Conservation (phyloP, 2,329 filamentous ascomycete species). For the Penicillium occitanis region DNA sequence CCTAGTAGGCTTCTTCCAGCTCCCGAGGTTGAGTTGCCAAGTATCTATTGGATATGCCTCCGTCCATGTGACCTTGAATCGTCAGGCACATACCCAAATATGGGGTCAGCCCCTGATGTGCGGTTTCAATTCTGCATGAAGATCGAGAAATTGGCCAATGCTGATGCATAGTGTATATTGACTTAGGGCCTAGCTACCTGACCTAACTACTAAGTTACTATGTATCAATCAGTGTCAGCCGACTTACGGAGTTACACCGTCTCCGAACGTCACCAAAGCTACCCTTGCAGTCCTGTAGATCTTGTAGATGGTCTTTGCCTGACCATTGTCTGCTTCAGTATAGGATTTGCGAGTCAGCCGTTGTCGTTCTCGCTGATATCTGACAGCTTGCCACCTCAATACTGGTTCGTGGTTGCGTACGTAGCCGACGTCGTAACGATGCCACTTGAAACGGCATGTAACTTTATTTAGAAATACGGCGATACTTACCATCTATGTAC, state of each 20-base stretch:
- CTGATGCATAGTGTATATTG: constrained; percentile 3
- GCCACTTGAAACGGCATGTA: neutral
- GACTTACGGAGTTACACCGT: neutral
- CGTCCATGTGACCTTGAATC: constrained; percentile 11
- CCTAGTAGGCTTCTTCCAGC: neutral
- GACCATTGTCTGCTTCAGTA: neutral
- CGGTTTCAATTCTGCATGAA: constrained; percentile 4
- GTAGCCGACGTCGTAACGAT: neutral
- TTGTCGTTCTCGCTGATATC: neutral
- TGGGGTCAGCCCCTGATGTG: neutral
- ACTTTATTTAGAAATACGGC: neutral
- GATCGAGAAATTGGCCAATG: constrained; percentile 9
- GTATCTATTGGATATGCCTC: neutral
- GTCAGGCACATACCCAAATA: constrained; percentile 6
- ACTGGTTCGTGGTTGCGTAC: neutral
- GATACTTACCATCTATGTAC: neutral
- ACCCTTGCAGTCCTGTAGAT: neutral
- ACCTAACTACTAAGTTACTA: neutral
- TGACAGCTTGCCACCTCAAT: neutral
- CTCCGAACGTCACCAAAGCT: neutral
- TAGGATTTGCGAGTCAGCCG: neutral
- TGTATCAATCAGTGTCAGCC: neutral
- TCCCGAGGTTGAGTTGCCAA: neutral
- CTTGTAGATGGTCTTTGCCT: neutral
- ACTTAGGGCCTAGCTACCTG: neutral